phyloP scores from a whole-genome alignment of 2,329 filamentous ascomycete species.

The Colletotrichum filicis region DNA sequence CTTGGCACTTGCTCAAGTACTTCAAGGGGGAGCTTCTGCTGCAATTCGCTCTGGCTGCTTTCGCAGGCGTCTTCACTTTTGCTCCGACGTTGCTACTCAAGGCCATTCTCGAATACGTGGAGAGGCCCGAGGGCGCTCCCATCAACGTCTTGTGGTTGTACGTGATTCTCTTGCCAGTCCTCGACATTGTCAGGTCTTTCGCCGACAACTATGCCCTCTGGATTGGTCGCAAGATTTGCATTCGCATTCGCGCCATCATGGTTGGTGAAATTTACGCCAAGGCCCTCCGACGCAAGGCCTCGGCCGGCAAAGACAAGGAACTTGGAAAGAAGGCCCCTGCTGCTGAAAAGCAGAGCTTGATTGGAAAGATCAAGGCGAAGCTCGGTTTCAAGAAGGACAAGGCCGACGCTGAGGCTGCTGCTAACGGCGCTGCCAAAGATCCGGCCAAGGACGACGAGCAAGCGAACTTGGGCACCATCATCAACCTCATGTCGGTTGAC shows the following conservation, averaged over 20 bases:
- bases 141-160: conserved; percentile 95
- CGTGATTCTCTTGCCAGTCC: conserved; percentile 87
- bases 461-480: conserved; percentile 96
- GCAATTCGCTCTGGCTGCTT: conserved; percentile 83
- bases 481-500: conserved; percentile 99
- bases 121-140: conserved; percentile 80
- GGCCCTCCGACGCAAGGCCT: conserved; percentile 89
- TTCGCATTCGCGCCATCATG: conserved; percentile 91
- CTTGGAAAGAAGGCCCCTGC: conserved; percentile 66
- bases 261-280: conserved; percentile 98
- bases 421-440: conserved; percentile 47
- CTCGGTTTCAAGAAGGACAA: conserved; percentile 67
- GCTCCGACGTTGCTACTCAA: conserved; percentile 91
- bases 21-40: conserved; percentile 81
- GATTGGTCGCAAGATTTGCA: conserved; percentile 94
- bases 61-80: conserved; percentile 88
- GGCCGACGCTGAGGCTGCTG: conserved; percentile 46
- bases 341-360: conserved; percentile 50
- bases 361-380: conserved; percentile 63
- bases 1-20: conserved; percentile 84
- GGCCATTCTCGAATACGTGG: conserved; percentile 93
- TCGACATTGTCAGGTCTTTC: conserved; percentile 84
- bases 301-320: conserved; percentile 79
- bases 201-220: conserved; percentile 89
- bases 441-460: conserved; percentile 70